phyloP scores from a whole-genome alignment of 352 stramenopile species.

The Globisporangium cystogenes region DNA sequence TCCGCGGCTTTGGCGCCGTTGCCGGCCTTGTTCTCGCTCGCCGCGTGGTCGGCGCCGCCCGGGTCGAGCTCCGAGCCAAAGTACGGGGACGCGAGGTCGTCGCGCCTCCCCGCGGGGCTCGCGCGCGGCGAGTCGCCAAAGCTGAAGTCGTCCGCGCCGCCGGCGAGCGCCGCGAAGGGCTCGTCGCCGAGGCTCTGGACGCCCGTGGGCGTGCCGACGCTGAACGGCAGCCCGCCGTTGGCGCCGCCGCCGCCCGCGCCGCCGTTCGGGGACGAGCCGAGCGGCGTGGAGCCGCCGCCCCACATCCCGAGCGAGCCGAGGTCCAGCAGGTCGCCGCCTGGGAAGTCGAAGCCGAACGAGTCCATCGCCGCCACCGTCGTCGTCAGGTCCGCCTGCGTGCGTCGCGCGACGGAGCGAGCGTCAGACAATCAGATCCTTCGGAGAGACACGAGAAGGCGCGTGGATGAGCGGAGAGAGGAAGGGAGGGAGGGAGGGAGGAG shows the following conservation, averaged over 20 bases:
- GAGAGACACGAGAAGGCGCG: no score
- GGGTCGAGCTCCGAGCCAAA: conserved; percentile 61
- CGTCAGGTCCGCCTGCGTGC: not conserved
- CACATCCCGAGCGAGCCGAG: conserved; percentile 68
- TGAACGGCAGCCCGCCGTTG: conserved; percentile 55
- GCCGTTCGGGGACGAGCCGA: conserved; percentile 63
- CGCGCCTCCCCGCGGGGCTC: conserved; percentile 12
- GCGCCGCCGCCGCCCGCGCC: conserved; percentile 21
- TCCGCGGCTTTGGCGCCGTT: conserved; percentile 21
- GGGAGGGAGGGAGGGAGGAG: no score
- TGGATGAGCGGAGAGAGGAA: no score
- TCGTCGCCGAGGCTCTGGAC: conserved; percentile 81
- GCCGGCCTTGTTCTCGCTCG: conserved; percentile 28
- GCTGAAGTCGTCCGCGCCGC: conserved; percentile 62
- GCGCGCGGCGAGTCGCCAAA: conserved; percentile 78
- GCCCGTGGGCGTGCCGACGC: conserved; percentile 77
- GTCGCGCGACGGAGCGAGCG: no score
- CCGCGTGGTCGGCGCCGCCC: conserved; percentile 18
- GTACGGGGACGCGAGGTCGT: conserved; percentile 49
- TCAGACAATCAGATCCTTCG: no score
- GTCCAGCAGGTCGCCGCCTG: conserved; percentile 65
- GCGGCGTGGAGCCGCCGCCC: conserved; percentile 50
- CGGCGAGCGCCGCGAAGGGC: conserved; percentile 44
- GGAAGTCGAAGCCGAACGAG: conserved; percentile 84
- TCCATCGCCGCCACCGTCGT: conserved; percentile 38